Evolutionary conservation across 768 basidiomycete genomes (phyloP), one percentile per base, ranked within the genome.

Genomic region (Tylopilus balloui): DNA sequence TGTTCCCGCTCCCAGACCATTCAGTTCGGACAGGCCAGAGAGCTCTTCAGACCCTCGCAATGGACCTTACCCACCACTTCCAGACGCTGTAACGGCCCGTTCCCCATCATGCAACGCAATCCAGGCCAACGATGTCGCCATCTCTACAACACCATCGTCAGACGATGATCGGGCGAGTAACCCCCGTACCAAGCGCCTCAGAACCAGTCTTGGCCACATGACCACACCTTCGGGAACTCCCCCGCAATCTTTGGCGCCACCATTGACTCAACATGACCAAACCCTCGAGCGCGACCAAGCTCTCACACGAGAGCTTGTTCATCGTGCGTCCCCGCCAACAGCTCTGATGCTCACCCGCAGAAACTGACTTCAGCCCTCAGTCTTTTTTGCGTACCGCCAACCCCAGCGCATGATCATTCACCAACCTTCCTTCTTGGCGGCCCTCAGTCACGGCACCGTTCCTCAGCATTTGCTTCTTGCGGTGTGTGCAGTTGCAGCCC

Each of bases 331-430:
- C 21, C 17, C 19, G 6, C 24, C 27, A 1, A 19, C 28, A 6
- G 28, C n/a, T 27, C 4, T 19, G 31, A 49, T 9, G 10, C 35
- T 17, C 24, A 14, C 19, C 20, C 24, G 20, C 37, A 43, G 20
- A 29, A 29, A 27, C 43, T 57, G 20, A 61, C 9, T 15, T 2
- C 27, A 40, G 47, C 42, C 29, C 35, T 34, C 58, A 90, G 88
- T 90, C 10, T 90, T 90, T 66, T 90, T 91, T 64, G 77, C 88
- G 21, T 86, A 86, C 63, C 84, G 84, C 56, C 86, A 90, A 60
- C 88, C 88, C 20, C 80, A 83, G 52, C 79, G 84, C 31, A 76
- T 83, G 57, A 74, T 90, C 52, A 78, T 92, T 39, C 89, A 92
- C 67, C 86, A 86, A 45, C 84, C 89, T 19, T 81, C 83, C 8